Conservation (phyloP, 805 yeast species). For the Wickerhamomyces mucosus region DNA sequence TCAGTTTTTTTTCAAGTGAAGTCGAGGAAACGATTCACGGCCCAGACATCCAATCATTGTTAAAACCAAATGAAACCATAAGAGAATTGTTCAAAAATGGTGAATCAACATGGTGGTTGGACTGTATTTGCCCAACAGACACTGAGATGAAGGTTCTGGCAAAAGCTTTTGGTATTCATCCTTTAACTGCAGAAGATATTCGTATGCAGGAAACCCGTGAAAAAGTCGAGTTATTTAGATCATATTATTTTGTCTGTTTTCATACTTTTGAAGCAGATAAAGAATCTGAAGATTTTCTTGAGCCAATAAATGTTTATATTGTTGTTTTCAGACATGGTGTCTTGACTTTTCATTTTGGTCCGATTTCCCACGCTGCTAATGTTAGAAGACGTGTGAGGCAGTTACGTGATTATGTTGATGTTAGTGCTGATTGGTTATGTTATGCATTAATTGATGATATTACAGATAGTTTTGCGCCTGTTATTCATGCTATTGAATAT, state of each 20-base stretch:
- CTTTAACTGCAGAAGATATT: conserved; percentile 95
- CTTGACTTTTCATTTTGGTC: conserved; percentile 84
- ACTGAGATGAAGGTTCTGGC: conserved; percentile 87
- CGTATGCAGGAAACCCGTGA: conserved; percentile 95
- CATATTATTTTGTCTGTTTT: conserved; percentile 92
- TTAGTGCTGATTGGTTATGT: conserved; percentile 74
- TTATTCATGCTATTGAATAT: conserved; percentile 63
- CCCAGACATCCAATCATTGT: conserved; percentile 72
- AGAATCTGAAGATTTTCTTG: conserved; percentile 75
- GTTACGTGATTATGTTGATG: conserved; percentile 67
- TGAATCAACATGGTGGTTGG: conserved; percentile 92
- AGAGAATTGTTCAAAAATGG: conserved; percentile 61
- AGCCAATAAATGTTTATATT: conserved; percentile 72
- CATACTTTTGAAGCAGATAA: conserved; percentile 88
- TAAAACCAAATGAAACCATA: conserved; percentile 54
- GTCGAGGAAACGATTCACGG: conserved; percentile 85
- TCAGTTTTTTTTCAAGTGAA: conserved; percentile 74
- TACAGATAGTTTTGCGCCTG: conserved; percentile 79
- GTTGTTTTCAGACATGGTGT: conserved; percentile 89
- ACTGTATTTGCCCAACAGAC: conserved; percentile 90
- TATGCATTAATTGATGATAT: conserved; percentile 78
- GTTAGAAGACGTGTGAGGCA: conserved; percentile 79
- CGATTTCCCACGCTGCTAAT: conserved; percentile 90
- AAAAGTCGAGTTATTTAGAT: conserved; percentile 85
- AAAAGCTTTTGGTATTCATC: conserved; percentile 94